Evolutionary conservation across 805 yeast species (phyloP), one percentile per base, ranked within the genome.

Genomic region (Kazachstania kunashirensis): DNA sequence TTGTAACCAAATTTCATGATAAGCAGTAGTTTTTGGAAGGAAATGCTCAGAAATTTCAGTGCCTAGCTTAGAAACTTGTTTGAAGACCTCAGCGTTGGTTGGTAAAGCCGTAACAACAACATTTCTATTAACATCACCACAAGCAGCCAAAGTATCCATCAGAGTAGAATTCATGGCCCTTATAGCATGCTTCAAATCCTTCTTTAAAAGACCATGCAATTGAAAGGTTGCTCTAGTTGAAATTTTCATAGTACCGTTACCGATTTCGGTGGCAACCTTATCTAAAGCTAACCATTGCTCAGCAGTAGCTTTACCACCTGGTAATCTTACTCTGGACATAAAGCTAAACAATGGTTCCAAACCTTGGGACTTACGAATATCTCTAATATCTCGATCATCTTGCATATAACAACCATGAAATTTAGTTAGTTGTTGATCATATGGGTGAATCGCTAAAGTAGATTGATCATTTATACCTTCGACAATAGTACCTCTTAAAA

Each of bases 371-470:
- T 88, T 89, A 56, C 96, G 79, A 50, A 83, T 81, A 39, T 89
- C 97, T 61, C 97, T 75, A 41, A 89, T 69, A 62, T 89, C 97
- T 67, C 97, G 84, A 59, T 89, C 97, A 61, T 89, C 97, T 67
- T 89, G 97, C 95, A 89, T 85, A 61, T 89, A 89, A 48, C 86
- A 85, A 65, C 97, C 97, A 62, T 89, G 97, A 75, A 89, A 89
- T 64, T 89, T 89, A 47, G 96, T 86, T 60, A 89, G 63, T 63
- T 88, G 96, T 64, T 86, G 94, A 62, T 86, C 96, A 40, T 75
- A 74, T 11, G 96, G 92, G 46, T 81, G 73, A 47, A 89, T 83
- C 12, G 95, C 88, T 45, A 96, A 96, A 8, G 97, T 89, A 4
- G 85, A 69, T 39, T 71, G 70, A 58, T 89, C 96, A 39, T 59